Percentiles rank a stretch among this genome's conserved stretches.
These are phyloP conservation scores for Magnaporthiopsis rhizophila DNA, from an alignment of 2,329 filamentous ascomycete species.

Conservation along the genomic window DNA sequence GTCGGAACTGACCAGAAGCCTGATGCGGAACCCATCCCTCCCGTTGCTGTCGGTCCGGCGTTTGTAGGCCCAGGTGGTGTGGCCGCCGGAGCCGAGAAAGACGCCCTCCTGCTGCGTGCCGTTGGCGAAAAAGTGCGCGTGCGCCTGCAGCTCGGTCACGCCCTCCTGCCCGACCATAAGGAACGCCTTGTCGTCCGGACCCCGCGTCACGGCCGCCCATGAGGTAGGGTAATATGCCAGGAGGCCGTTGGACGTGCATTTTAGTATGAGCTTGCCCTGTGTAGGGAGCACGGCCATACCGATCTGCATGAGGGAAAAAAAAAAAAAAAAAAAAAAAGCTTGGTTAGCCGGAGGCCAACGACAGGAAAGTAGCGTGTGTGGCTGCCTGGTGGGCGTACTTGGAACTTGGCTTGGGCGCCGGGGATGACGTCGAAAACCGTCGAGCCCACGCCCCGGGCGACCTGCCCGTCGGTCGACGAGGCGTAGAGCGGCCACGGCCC, in stretches of 20 bases:
- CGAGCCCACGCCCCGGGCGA: neutral
- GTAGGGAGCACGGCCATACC: neutral
- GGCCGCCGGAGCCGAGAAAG: neutral
- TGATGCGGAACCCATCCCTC: neutral
- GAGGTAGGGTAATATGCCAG: neutral
- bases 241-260: neutral
- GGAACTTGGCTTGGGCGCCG: neutral
- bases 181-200: neutral
- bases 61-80: conserved; percentile 2
- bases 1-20: neutral
- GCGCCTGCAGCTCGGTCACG: neutral
- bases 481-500: neutral
- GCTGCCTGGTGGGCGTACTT: neutral
- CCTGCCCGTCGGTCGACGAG: conserved; percentile 1
- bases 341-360: neutral
- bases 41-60: too few species aligned
- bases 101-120: conserved; percentile 2
- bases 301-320: neutral
- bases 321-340: too few species aligned
- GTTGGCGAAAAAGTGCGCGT: conserved; percentile 3
- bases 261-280: neutral
- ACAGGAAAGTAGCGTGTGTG: neutral
- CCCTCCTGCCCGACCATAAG: neutral
- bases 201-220: neutral
- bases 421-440: neutral